Percentiles rank a stretch among this genome's conserved stretches.
phyloP scores from a whole-genome alignment of 805 yeast genomes.

The Blastobotrys attinorum region DNA sequence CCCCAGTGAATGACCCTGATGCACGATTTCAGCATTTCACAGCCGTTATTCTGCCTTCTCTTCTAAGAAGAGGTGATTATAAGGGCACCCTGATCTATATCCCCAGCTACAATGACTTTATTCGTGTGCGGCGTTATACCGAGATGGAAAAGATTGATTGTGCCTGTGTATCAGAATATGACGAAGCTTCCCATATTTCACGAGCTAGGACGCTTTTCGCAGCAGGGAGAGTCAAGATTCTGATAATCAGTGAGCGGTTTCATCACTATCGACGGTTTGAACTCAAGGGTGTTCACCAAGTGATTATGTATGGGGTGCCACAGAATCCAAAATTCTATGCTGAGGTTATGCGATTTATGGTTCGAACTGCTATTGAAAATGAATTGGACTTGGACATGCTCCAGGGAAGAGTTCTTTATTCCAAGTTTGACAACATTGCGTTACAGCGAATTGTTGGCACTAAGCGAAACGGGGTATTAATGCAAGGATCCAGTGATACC shows the following conservation, averaged over 20 bases:
- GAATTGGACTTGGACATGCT: conserved; percentile 49
- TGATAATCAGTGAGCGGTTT: conserved; percentile 89
- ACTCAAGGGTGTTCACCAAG: conserved; percentile 73
- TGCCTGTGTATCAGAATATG: conserved; percentile 76
- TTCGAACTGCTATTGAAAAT: conserved; percentile 43
- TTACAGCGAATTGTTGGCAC: conserved; percentile 82
- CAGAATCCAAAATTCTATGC: conserved; percentile 75
- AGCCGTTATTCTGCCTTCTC: conserved; percentile 64
- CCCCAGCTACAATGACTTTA: conserved; percentile 80
- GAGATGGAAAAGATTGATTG: conserved; percentile 53
- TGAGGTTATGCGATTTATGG: conserved; percentile 59
- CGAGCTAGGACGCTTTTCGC: conserved; percentile 65
- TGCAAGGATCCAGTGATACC: conserved; percentile 63
- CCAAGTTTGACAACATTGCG: conserved; percentile 71
- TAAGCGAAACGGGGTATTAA: conserved; percentile 57
- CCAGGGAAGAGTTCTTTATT: conserved; percentile 50
- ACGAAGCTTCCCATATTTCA: conserved; percentile 61
- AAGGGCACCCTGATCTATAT: conserved; percentile 76
- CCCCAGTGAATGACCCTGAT: conserved; percentile 64
- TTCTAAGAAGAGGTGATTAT: conserved; percentile 48
- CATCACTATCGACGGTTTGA: conserved; percentile 87
- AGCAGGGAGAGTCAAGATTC: conserved; percentile 51
- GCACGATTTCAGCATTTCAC: conserved; percentile 76
- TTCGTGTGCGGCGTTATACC: conserved; percentile 67
- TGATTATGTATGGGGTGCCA: conserved; percentile 79